Conservation (phyloP, 164 flowering plant species). For the Macadamia integrifolia region DNA sequence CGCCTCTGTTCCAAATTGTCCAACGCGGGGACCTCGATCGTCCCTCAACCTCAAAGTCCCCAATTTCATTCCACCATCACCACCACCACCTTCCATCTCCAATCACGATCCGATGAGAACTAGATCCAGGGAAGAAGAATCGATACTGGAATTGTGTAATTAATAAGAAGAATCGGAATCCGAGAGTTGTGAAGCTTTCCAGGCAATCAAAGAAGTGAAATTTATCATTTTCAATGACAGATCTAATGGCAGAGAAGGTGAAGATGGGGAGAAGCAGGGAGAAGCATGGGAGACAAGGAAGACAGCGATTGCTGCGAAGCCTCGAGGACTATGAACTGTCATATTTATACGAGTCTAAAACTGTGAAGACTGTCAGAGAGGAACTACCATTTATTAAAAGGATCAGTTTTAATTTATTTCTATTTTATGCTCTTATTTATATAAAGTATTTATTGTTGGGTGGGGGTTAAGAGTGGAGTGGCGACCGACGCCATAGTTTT, state of each 20-base stretch:
- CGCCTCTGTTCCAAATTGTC: slow-evolving; percentile 11
- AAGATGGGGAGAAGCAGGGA: background rate
- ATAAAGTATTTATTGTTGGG: background rate
- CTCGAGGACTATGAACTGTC: background rate
- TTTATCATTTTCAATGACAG: background rate
- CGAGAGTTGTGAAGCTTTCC: background rate
- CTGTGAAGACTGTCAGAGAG: no score
- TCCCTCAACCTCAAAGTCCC: slow-evolving; percentile 38
- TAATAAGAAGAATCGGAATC: no score
- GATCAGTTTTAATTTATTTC: background rate
- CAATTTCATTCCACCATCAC: slow-evolving; percentile 31
- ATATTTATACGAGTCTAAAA: background rate
- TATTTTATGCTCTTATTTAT: no score
- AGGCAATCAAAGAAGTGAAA: background rate
- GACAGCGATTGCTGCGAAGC: background rate
- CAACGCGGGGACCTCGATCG: slow-evolving; percentile 28
- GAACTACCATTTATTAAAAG: slow-evolving; percentile 6
- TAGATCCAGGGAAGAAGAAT: background rate
- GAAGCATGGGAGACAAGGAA: background rate
- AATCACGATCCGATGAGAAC: background rate
- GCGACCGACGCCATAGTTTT: slow-evolving; percentile 28
- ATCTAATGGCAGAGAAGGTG: background rate
- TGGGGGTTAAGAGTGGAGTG: slow-evolving; percentile 23
- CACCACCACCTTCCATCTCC: slow-evolving; percentile 36
- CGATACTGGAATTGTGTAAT: no score